Evolutionary conservation across 805 yeast genomes (phyloP), one percentile per base, ranked within the genome.

Genomic region (Yamadazyma sp.): DNA sequence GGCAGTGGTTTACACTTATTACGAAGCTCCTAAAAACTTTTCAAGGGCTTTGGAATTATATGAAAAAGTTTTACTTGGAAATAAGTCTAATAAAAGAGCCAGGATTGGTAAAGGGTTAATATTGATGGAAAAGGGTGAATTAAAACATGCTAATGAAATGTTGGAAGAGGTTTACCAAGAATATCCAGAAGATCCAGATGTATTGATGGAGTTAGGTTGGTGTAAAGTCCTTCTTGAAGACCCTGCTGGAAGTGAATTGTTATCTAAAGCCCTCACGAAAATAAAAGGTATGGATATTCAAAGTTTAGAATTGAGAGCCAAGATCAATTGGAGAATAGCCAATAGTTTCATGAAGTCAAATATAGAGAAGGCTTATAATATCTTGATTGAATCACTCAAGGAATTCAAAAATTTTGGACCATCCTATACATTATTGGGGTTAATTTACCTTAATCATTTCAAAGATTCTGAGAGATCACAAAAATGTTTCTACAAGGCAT

Each of bases 1-100:
- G 36, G 98, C 93, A 0, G 74, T 80, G 0, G 72, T 83, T 1
- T 86, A 88, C 52, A 85, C 95, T 0, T 82, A 86, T 52, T 75
- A 80, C 50, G 96, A 91, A 55, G 84, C 97, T 0, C 98, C 98
- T 8, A 87, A 87, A 56, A 85, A 91, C 58, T 86, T 77, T 50
- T 68, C 75, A 2, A 69, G 80, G 17, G 98, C 98, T 0, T 52
- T 82, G 19, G 76, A 76, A 31, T 56, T 88, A 11, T 93, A 82
- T 56, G 82, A 83, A 23, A 62, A 67, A 16, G 76, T 88, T 3
- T 63, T 86, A 17, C 44, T 42, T 12, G 49, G 48, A 3, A 64
- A 60, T 38, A 70, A 73, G 4, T 48, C 56, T 4, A 76, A 80
- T 47, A 59, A 72, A 4, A 70, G 69, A 30, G 95, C 96, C 0